phyloP scores from a whole-genome alignment of 805 yeast genomes.

The Teunomyces lycoperdinae region DNA sequence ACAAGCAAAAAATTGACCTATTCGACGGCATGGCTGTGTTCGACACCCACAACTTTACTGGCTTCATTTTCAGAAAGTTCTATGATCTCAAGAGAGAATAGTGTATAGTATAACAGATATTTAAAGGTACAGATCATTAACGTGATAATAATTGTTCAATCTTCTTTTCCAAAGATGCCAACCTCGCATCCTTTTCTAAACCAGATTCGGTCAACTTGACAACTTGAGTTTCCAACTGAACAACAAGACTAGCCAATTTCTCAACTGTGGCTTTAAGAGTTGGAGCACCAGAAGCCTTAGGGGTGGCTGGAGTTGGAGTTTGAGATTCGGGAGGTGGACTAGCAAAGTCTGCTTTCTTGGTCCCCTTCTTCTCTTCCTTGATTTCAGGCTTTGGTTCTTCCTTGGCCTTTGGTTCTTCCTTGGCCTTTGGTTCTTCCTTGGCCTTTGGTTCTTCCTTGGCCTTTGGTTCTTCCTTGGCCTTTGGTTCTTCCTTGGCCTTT shows the following conservation, averaged over 20 bases:
- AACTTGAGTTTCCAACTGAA: conserved; percentile 55
- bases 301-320: conserved; percentile 9
- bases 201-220: conserved; percentile 50
- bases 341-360: not conserved
- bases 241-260: conserved; percentile 57
- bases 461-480: conserved; percentile 13
- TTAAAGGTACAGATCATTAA: not conserved
- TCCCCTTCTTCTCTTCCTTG: not conserved
- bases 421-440: conserved; percentile 17
- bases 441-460: conserved; percentile 13
- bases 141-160: conserved; percentile 49
- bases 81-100: conserved; percentile 44
- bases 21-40: conserved; percentile 69
- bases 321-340: conserved; percentile 9
- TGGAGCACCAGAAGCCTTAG: conserved; percentile 40
- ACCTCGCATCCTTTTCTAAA: conserved; percentile 62
- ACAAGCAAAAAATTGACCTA: conserved; percentile 48
- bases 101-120: conserved; percentile 4
- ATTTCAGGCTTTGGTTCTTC: conserved; percentile 6
- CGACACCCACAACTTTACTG: conserved; percentile 64
- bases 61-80: conserved; percentile 72
- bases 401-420: conserved; percentile 12
- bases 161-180: conserved; percentile 57
- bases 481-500: conserved; percentile 4
- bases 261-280: conserved; percentile 74